phyloP scores from a whole-genome alignment of 2,329 filamentous ascomycete genomes.

The Venturia carpophila region DNA sequence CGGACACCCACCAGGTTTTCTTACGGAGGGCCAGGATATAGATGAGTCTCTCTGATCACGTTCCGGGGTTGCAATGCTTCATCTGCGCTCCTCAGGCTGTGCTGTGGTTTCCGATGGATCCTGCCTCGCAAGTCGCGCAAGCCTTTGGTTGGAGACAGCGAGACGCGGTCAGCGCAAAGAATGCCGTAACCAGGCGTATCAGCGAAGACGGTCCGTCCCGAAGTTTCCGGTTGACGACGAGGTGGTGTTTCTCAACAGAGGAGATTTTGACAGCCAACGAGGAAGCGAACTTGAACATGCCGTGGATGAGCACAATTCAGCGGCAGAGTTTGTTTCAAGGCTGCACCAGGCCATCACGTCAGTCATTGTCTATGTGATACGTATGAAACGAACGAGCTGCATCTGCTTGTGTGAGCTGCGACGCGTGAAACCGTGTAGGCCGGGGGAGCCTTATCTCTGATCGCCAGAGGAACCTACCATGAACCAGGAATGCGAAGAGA shows the following conservation, averaged over 20 bases:
- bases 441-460: constrained; percentile 1
- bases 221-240: background rate
- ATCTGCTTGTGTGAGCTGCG: background rate
- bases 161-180: background rate
- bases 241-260: background rate
- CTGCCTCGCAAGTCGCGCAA: background rate
- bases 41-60: background rate
- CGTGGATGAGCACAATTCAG: background rate
- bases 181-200: background rate
- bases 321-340: background rate
- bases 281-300: background rate
- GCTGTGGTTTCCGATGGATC: background rate
- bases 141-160: background rate
- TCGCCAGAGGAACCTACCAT: constrained; percentile 1
- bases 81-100: background rate
- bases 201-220: background rate
- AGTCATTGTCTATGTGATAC: constrained; percentile 1
- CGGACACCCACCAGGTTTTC: background rate
- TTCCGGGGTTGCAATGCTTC: background rate
- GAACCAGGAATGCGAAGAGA: background rate
- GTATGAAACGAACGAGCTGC: constrained; percentile 4
- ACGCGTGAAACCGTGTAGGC: background rate
- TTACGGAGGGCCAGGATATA: background rate
- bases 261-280: background rate
- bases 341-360: background rate